Base-by-base conservation (phyloP, 1,139 yeast genomes). In the Pichia cactophila region DNA sequence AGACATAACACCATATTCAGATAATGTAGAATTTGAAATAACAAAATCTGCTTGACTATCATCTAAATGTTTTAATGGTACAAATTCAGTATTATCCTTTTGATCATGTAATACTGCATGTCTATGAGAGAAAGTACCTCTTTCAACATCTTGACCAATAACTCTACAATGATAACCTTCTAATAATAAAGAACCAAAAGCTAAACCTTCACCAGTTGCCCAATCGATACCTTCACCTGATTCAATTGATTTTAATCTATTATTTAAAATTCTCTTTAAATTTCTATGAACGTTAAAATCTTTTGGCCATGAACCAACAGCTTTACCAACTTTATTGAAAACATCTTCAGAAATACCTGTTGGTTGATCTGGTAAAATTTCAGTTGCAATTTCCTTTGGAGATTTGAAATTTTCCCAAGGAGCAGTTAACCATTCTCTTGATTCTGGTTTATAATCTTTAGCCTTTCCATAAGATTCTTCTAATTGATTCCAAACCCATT, bases 41-140 rank as follows among this genome's bases (percentile, higher is more conserved):
- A 77, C 84, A 63, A 90, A 89, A 56, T 84, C 86, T 61, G 89
- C 96, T 72, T 89, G 97, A 58, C 81, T 80, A 59, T 83, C 86
- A 58, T 80, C 74, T 59, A 90, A 75, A 66, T 86, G 76, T 68
- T 86, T 79, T 68, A 92, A 78, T 61, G 98, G 97, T 55, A 89
- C 84, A 72, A 85, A 82, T 29, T 86, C 81, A 47, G 73, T 73
- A 70, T 90, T 97, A 48, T 86, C 83, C 52, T 81, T 75, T 75
- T 92, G 99, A 71, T 94, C 98, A 69, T 94, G 98, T 68, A 92
- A 78, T 47, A 92, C 97, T 50, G 98, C 95, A 67, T 92, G 99
- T 76, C 99, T 94, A 76, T 92, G 99, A 53, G 98, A 92, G 79
- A 92, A 92, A 44, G 99, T 92, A 78, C 99, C 99, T 82, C 99